A percentile compares a stretch with the other conserved stretches of the same genome.
These are phyloP conservation scores for Amanita rimosa DNA, from an alignment of 768 basidiomycete species.

Conservation along the genomic window DNA sequence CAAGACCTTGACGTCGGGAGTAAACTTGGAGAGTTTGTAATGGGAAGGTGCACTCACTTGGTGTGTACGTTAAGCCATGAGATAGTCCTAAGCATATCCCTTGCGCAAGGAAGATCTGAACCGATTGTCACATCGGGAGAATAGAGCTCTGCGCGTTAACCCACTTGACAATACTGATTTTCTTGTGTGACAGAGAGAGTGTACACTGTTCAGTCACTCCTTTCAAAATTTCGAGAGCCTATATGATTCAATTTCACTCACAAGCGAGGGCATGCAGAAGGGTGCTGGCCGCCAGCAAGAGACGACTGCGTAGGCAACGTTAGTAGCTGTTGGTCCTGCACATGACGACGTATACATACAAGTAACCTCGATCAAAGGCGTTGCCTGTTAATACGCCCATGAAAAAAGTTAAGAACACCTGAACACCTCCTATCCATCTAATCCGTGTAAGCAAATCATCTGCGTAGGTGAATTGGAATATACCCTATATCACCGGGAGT, in stretches of 20 bases:
- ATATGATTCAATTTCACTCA: constrained; percentile 7
- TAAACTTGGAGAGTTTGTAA: not conserved
- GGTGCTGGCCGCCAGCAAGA: constrained; percentile 12
- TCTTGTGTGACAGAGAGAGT: constrained; percentile 22
- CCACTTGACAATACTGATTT: constrained; percentile 25
- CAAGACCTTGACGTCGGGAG: constrained; percentile 19
- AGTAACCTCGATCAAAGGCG: constrained; percentile 42
- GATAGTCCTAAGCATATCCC: constrained; percentile 38
- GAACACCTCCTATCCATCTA: constrained; percentile 41
- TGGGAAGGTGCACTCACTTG: constrained; percentile 11
- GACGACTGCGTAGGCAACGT: constrained; percentile 9
- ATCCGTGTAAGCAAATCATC: not conserved
- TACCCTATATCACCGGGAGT: constrained; percentile 18
- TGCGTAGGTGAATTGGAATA: not conserved
- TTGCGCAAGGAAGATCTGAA: constrained; percentile 40
- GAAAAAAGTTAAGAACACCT: constrained; percentile 37
- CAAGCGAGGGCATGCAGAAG: constrained; percentile 17
- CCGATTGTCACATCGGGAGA: not conserved
- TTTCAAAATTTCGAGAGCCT: not conserved
- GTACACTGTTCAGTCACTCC: constrained; percentile 15
- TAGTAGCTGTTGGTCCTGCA: not conserved
- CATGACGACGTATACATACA: constrained; percentile 15
- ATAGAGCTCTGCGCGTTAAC: not conserved
- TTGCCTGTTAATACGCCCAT: constrained; percentile 34
- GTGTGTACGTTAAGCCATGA: constrained; percentile 35